Conservation (phyloP, 805 yeast genomes). For the Yamadazyma olivae region DNA sequence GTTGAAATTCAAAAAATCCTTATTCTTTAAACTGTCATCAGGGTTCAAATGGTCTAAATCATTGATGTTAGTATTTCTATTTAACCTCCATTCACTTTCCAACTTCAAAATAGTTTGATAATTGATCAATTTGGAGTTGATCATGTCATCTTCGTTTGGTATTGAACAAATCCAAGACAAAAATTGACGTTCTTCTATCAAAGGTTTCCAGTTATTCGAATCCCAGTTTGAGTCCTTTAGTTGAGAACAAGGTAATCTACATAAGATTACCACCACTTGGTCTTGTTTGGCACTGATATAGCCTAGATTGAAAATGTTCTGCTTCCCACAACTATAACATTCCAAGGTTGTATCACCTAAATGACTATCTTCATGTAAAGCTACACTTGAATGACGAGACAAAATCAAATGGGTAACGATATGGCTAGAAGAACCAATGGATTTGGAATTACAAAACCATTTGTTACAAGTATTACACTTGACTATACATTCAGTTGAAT, state of each 20-base stretch:
- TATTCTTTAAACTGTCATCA: background rate
- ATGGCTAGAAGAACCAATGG: conserved; percentile 58
- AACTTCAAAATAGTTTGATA: conserved; percentile 65
- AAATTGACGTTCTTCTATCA: conserved; percentile 76
- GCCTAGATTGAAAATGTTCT: conserved; percentile 77
- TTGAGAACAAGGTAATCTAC: conserved; percentile 87
- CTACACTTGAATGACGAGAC: conserved; percentile 70
- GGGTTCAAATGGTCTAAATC: conserved; percentile 16
- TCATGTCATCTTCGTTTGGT: conserved; percentile 62
- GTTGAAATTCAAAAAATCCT: background rate
- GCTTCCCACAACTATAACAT: conserved; percentile 86
- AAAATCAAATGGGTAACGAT: conserved; percentile 82
- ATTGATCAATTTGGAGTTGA: conserved; percentile 54
- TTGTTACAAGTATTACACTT: conserved; percentile 73
- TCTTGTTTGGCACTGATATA: conserved; percentile 85
- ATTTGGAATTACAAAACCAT: conserved; percentile 87
- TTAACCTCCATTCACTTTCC: conserved; percentile 79
- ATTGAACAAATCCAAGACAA: conserved; percentile 77
- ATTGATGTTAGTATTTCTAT: conserved; percentile 66
- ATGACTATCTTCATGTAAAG: conserved; percentile 75
- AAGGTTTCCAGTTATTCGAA: conserved; percentile 79
- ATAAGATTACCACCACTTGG: conserved; percentile 79
- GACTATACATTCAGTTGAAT: conserved; percentile 60
- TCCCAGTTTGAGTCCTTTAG: conserved; percentile 80
- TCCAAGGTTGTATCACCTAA: conserved; percentile 85